Evolutionary conservation across 345 rosid species (phyloP).

Genomic region (Gossypium herbaceum): DNA sequence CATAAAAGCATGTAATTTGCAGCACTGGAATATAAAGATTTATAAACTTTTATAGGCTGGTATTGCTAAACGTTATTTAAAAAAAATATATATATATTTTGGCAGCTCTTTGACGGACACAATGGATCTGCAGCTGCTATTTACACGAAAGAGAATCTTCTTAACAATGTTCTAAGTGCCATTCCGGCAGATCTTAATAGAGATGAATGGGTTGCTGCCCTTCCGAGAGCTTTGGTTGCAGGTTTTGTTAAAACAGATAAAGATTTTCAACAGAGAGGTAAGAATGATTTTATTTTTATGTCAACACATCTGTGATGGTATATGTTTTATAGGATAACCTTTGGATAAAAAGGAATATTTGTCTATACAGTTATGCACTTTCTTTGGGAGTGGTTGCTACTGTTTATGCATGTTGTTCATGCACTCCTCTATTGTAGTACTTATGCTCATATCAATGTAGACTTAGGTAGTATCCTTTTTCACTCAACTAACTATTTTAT

Average conservation of each 20-base stretch:
- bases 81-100: slow-evolving; percentile 7
- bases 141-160: slow-evolving; percentile 86
- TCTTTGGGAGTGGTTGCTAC: slow-evolving; percentile 1
- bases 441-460: background rate
- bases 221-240: slow-evolving; percentile 96
- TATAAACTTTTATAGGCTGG: background rate
- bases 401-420: background rate
- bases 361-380: slow-evolving; percentile 5
- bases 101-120: slow-evolving; percentile 98
- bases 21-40: background rate
- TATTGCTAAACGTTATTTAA: slow-evolving; percentile 13
- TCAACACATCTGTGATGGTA: background rate
- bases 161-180: slow-evolving; percentile 71
- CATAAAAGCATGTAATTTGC: background rate
- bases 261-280: slow-evolving; percentile 86
- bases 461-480: background rate
- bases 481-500: background rate
- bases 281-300: background rate
- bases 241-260: slow-evolving; percentile 99
- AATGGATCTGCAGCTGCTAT: slow-evolving; percentile 97
- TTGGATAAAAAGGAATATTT: background rate
- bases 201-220: slow-evolving; percentile 93
- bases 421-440: background rate
- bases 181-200: slow-evolving; percentile 82
- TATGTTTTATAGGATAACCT: background rate